Base-by-base conservation (phyloP, 371 early-diverging fungal species). In the Phascolomyces articulosus region DNA sequence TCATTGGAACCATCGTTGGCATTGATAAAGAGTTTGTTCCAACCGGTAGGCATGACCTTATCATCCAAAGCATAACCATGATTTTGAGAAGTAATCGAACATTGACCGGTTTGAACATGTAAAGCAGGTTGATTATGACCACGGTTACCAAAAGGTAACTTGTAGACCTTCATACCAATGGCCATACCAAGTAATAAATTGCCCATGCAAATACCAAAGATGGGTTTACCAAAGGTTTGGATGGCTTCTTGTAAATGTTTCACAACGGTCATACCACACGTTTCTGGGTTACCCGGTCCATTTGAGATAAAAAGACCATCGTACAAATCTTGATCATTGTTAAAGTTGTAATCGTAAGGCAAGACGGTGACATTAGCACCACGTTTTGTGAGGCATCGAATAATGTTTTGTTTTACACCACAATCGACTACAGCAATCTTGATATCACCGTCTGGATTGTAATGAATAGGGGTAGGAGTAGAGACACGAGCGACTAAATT, bases 191-290 rank as follows among this genome's bases (percentile, higher is more conserved):
- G 81, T 28, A 97, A 68, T 68, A 91, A 91, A 77, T 96, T 93
- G 64, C 98, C 98, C 96, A 97, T 96, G 83, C 98, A 97, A 73
- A 97, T 97, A 62, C 98, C 98, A 73, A 96, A 96, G 66, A 97
- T 93, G 44, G 98, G 98, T 63, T 87, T 90, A 61, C 92, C 75
- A 21, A 77, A 86, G 20, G 78, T 70, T 15, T 79, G 70, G 41
- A 90, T 83, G 26, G 91, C 89, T 1, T 70, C 70, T 27, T 85
- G 85, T 60, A 97, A 69, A 80, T 92, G 85, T 51, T 51, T 51
- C 40, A 76, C 70, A 59, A 93, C 87, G 20, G 94, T 89, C 55
- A 85, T 82, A 23, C 74, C 75, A 68, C 87, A 90, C 58, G 78
- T 76, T 10, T 75, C 74, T 21, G 98, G 98, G 64, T 91, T 90